Evolutionary conservation across 164 flowering plant genomes (phyloP).

Genomic region (Annona cherimola): DNA sequence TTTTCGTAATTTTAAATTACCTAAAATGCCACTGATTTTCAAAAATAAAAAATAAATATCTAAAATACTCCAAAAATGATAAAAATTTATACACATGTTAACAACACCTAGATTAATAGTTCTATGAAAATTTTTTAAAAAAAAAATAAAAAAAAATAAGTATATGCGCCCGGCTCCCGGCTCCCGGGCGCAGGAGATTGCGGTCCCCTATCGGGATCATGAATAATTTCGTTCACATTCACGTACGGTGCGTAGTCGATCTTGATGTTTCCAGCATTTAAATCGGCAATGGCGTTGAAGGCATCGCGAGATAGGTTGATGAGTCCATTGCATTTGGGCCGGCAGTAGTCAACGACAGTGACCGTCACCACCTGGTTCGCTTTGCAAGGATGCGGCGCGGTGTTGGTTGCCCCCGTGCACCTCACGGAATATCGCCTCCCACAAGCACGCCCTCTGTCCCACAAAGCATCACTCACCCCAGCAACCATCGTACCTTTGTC

Average conservation of each 20-base stretch:
- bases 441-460: conserved; percentile 25
- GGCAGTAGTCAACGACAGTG: conserved; percentile 22
- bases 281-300: neutral
- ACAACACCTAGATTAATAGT: too few species aligned
- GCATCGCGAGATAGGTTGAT: conserved; percentile 17
- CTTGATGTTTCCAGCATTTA: neutral
- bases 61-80: too few species aligned
- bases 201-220: too few species aligned
- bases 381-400: conserved; percentile 24
- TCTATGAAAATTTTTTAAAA: too few species aligned
- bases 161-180: too few species aligned
- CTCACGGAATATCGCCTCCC: conserved; percentile 24
- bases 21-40: too few species aligned
- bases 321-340: conserved; percentile 19
- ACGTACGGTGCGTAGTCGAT: neutral
- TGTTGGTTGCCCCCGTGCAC: conserved; percentile 28
- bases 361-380: conserved; percentile 16
- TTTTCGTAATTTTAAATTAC: too few species aligned
- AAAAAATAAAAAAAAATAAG: too few species aligned
- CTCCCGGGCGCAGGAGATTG: too few species aligned
- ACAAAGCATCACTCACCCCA: conserved; percentile 25
- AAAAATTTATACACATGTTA: too few species aligned
- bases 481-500: conserved; percentile 31
- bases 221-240: too few species aligned
- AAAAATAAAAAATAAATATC: too few species aligned